Percentiles rank a stretch among this genome's conserved stretches.
Conservation (phyloP, 169 alveolate genomes). For the Blepharisma undulans region DNA sequence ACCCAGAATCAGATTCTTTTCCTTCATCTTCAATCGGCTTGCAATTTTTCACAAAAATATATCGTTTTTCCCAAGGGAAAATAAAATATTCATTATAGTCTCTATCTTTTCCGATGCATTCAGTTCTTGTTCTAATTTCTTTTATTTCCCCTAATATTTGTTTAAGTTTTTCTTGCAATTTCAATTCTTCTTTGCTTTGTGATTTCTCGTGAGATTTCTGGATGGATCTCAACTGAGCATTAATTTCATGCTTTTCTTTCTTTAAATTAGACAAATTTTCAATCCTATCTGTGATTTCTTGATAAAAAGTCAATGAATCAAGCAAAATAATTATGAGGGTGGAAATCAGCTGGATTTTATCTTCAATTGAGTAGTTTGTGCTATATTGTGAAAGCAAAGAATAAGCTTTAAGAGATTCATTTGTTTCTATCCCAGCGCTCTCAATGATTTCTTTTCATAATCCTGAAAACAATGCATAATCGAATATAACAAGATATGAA, state of each 20-base stretch:
- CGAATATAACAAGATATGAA: constrained; percentile 9
- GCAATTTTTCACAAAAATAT: background rate
- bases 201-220: background rate
- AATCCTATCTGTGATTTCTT: background rate
- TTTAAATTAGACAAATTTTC: background rate
- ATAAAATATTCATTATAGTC: background rate
- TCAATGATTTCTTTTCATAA: background rate
- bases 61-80: background rate
- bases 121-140: background rate
- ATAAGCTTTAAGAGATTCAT: background rate
- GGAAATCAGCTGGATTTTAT: background rate
- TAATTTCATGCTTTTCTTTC: background rate
- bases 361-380: background rate
- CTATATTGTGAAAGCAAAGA: background rate
- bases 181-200: background rate
- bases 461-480: background rate
- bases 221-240: background rate
- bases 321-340: background rate
- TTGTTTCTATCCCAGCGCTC: background rate
- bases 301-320: background rate
- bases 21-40: background rate
- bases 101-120: background rate
- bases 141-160: background rate
- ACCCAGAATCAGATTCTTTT: background rate
- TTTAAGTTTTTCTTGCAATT: background rate